Base-by-base conservation (phyloP, 371 early-diverging fungal genomes). In the Mucor plumbeus region DNA sequence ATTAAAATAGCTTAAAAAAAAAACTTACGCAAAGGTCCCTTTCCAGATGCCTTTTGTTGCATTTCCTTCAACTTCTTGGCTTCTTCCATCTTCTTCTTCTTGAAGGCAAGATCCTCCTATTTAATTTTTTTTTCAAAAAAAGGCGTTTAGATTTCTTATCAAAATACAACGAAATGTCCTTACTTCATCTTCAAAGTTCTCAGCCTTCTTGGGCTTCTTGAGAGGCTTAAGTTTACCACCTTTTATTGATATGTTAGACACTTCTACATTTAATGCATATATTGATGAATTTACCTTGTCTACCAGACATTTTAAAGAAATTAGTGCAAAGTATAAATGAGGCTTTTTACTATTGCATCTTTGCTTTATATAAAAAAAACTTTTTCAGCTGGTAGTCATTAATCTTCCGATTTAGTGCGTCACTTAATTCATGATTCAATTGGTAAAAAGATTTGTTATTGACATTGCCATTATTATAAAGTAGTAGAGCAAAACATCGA, bases 201-300 rank as follows among this genome's bases (percentile, higher is more conserved):
- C 71, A 71, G 75, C 77, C 87, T 92, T 91, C 88, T 92, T 92
- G 66, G 89, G 81, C 38, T 85, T 85, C 88, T 93, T 93, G 65
- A 93, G 83, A 66, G 93, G 93, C 88, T 92, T 92, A 39, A 90
- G 81, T 75, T 92, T 92, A 71, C 92, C 92, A 72, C 91, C 90
- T 86, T 40, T 48, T 56, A 54, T 3, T 31, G 8, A 40, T 26
- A 7, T 8, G 15, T 43, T 26, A 41, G 11, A 14, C 43, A 31
- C 3, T 26, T 26, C 1, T 26, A 26, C 3, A 26, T 26, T 26
- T 26, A 26, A 26, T 26, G 26, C 26, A 54, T 36, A 17, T 1
- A 7, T 50, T 39, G 38, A n/a, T 13, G 10, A 33, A 66, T 36
- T 54, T 81, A 85, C 88, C 89, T 84, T 85, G 87, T 73, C 86